These are phyloP conservation scores for Lobosporangium transversale DNA, from an alignment of 192 early-diverging fungal species.

Conservation along the genomic window DNA sequence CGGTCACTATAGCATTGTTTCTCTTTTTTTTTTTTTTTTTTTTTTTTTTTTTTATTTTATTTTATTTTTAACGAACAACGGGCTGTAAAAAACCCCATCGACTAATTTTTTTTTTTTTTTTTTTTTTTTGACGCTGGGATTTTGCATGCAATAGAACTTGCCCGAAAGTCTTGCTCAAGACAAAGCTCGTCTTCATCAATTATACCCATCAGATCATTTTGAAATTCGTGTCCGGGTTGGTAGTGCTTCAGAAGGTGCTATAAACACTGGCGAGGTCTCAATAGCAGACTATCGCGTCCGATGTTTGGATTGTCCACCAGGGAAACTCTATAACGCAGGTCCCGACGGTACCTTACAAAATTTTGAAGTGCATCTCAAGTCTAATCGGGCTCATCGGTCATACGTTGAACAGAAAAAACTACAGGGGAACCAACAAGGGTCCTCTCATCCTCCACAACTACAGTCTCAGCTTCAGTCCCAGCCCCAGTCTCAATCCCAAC, in stretches of 20 bases:
- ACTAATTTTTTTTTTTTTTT: too few species aligned
- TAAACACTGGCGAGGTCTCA: neutral
- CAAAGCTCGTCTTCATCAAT: slow-evolving; percentile 27
- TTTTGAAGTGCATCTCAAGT: slow-evolving; percentile 64
- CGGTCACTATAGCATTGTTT: too few species aligned
- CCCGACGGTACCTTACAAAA: slow-evolving; percentile 56
- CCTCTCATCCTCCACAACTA: neutral
- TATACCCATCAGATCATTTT: slow-evolving; percentile 60
- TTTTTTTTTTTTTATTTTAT: too few species aligned
- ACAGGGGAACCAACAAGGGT: neutral
- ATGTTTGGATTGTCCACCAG: slow-evolving; percentile 60
- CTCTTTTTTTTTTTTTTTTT: too few species aligned
- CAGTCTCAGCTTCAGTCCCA: neutral
- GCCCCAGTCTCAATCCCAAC: too few species aligned
- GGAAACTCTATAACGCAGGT: slow-evolving; percentile 62
- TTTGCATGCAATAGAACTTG: neutral
- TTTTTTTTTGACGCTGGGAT: too few species aligned
- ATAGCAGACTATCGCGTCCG: slow-evolving; percentile 51
- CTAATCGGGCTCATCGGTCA: slow-evolving; percentile 38
- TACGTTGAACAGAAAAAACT: slow-evolving; percentile 35
- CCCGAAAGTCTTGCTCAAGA: slow-evolving; percentile 53
- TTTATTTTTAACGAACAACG: neutral
- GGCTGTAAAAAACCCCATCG: neutral
- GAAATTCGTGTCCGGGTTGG: slow-evolving; percentile 53
- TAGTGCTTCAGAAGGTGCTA: neutral